These are phyloP conservation scores for Solanum sejunctum DNA, from an alignment of 257 asterid species.

Conservation along the genomic window DNA sequence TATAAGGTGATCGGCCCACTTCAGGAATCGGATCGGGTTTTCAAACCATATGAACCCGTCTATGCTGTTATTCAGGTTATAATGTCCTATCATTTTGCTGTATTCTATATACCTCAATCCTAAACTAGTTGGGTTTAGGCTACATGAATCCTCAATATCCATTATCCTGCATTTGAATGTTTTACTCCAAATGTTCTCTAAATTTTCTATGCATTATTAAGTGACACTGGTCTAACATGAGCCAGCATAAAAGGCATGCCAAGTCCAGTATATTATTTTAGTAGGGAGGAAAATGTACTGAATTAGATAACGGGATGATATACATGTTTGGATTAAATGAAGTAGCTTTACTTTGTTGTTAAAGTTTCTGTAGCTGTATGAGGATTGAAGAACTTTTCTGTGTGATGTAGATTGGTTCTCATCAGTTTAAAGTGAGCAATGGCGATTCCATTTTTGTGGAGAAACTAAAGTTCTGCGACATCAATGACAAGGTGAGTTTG, in stretches of 20 bases:
- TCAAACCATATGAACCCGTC: slow-evolving; percentile 55
- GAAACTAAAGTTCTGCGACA: slow-evolving; percentile 74
- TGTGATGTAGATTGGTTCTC: slow-evolving; percentile 70
- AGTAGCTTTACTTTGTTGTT: neutral
- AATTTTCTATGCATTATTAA: neutral
- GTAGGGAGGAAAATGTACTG: neutral
- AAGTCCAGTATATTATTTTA: neutral
- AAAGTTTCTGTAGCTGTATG: neutral
- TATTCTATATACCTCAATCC: neutral
- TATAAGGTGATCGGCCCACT: slow-evolving; percentile 66
- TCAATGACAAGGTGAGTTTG: slow-evolving; percentile 74
- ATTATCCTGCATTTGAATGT: neutral
- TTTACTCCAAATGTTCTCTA: neutral
- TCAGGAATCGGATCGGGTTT: slow-evolving; percentile 39
- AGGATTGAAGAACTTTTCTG: neutral
- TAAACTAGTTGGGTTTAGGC: neutral
- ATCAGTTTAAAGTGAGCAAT: slow-evolving; percentile 93
- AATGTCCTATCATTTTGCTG: neutral
- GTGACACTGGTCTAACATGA: neutral
- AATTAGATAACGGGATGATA: neutral
- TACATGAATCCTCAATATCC: neutral
- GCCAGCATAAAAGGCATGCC: neutral
- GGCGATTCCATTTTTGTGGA: slow-evolving; percentile 65
- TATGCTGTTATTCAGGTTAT: slow-evolving; percentile 79
- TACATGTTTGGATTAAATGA: neutral